Evolutionary conservation across 169 alveolate genomes (phyloP).

Genomic region (Cryptosporidium parvum): DNA sequence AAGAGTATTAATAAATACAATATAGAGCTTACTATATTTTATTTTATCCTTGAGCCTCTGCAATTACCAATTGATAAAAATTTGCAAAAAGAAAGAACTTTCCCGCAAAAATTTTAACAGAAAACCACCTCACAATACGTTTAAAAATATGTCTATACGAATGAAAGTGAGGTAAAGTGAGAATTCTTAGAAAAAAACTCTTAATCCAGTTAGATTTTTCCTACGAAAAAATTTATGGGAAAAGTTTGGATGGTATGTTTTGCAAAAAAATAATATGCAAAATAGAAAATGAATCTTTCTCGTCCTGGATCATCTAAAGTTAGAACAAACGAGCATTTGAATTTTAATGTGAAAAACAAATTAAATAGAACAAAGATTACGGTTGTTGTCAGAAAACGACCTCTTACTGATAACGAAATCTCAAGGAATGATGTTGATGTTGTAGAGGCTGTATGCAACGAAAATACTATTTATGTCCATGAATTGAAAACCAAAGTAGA

Average conservation of each 20-base stretch:
- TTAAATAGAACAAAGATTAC: slow-evolving; percentile 86
- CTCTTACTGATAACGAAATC: slow-evolving; percentile 91
- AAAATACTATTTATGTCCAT: slow-evolving; percentile 81
- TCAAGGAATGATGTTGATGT: slow-evolving; percentile 92
- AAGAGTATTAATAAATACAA: no score
- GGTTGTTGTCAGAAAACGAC: slow-evolving; percentile 96
- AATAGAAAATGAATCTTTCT: slow-evolving; percentile 41
- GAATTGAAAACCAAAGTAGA: slow-evolving; percentile 86
- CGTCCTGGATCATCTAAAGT: slow-evolving; percentile 68
- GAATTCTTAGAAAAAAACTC: background rate
- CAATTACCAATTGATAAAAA: background rate
- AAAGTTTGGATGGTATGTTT: background rate
- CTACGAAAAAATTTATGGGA: background rate
- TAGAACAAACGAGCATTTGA: slow-evolving; percentile 21
- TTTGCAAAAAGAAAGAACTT: background rate
- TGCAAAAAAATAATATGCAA: slow-evolving; percentile 3
- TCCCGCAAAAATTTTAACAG: slow-evolving; percentile 13
- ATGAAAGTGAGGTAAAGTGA: slow-evolving; percentile 39
- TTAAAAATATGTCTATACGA: slow-evolving; percentile 48
- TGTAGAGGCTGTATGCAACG: slow-evolving; percentile 86
- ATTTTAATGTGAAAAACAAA: slow-evolving; percentile 15
- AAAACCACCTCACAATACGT: slow-evolving; percentile 71
- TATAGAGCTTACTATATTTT: background rate
- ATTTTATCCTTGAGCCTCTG: background rate
- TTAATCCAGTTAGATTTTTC: background rate